Conservation (phyloP, 352 stramenopile genomes). For the Globisporangium middletonii region DNA sequence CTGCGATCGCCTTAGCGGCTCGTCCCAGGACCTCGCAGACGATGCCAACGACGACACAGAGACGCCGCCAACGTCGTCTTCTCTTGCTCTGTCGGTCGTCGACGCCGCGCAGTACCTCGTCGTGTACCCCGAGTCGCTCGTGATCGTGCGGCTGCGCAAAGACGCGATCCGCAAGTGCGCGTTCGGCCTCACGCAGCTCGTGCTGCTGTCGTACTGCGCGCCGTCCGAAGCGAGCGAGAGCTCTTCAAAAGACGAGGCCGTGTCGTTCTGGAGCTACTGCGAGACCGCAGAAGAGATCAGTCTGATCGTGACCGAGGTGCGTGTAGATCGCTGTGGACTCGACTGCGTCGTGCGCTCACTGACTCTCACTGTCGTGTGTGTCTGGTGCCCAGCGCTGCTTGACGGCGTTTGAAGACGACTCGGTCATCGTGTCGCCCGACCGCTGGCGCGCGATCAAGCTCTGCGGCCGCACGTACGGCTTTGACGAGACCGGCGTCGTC, state of each 20-base stretch:
- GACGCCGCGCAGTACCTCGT: conserved; percentile 74
- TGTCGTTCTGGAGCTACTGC: conserved; percentile 83
- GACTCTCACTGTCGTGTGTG: neutral
- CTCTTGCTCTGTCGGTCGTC: conserved; percentile 22
- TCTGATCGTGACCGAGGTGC: conserved; percentile 65
- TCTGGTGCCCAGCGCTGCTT: conserved; percentile 31
- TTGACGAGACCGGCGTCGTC: conserved; percentile 84
- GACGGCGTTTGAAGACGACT: conserved; percentile 54
- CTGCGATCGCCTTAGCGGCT: neutral
- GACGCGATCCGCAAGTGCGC: conserved; percentile 64
- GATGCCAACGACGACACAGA: conserved; percentile 3
- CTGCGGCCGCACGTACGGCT: conserved; percentile 70
- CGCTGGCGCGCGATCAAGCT: conserved; percentile 84
- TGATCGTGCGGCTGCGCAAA: conserved; percentile 74
- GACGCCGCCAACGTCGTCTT: neutral
- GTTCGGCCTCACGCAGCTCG: conserved; percentile 73
- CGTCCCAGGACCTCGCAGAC: neutral
- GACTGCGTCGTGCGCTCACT: neutral
- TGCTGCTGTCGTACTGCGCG: conserved; percentile 42
- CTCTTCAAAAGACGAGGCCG: conserved; percentile 12
- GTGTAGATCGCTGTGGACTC: too few species aligned
- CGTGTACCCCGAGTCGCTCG: conserved; percentile 71
- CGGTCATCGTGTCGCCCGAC: conserved; percentile 80
- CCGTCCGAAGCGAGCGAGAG: neutral
- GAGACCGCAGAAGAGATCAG: conserved; percentile 82